Evolutionary conservation across 257 asterid genomes (phyloP), one percentile per base, ranked within the genome.

Genomic region (Coffea canephora): DNA sequence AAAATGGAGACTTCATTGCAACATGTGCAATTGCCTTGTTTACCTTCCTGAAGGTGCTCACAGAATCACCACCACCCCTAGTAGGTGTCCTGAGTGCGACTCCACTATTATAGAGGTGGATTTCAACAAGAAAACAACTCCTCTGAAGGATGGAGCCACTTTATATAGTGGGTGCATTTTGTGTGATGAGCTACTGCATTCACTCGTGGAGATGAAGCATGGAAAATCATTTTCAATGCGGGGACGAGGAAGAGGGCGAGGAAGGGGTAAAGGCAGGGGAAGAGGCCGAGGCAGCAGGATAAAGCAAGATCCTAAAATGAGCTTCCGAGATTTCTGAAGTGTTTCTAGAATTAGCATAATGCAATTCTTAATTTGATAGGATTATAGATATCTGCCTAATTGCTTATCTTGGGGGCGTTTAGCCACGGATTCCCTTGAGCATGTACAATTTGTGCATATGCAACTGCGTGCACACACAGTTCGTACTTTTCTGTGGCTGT

Each of bases 1-100:
- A 34, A 92, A 89, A 78, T 94, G 98, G 98, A 89, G 95, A 86
- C 93, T 94, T 14, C 80, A 86, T 61, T 94, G 98, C 92, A 94
- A 92, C 79, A 87, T 85, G 93, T 94, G 98, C 90, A 92, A 90
- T 78, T 94, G 98, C 80, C 94, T 94, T 15, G 92, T 94, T 76
- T 91, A 87, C 77, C 96, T 94, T 66, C 96, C 98, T 0, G 93
- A 89, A 83, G 98, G 97, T 21, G 98, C 98, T 78, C 98, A 94
- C 85, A 86, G 93, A 71, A 94, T 94, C 72, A 84, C 93, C 15
- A 91, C 96, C 1, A 94, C 98, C 50, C 77, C 74, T 62, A 94
- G 92, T 34, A 92, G 69, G 27, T 94, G 98, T 81, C 85, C 89
- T 14, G 90, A 94, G 43, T 94, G 98, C n/a, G 98, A 94, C 75